Evolutionary conservation across 169 alveolate genomes (phyloP).

Genomic region (Plasmodium fragile): DNA sequence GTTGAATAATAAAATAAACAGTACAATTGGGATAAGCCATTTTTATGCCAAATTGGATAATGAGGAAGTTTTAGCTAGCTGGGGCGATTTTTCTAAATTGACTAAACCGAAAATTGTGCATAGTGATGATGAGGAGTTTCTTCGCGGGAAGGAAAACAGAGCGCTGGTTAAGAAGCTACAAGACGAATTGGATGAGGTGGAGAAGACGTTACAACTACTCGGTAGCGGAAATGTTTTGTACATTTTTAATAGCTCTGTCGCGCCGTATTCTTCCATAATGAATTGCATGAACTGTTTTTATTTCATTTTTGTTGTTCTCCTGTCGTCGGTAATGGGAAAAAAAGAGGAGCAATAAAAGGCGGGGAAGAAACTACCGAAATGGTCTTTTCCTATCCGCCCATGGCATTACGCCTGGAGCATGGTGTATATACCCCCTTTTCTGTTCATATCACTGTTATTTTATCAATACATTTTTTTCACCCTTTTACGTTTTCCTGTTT

Average conservation of each 20-base stretch:
- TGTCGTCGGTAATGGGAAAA: constrained; percentile 51
- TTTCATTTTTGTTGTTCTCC: constrained; percentile 43
- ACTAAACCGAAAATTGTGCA: constrained; percentile 64
- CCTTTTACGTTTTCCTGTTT: not conserved
- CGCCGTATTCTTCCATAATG: constrained; percentile 59
- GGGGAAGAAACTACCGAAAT: not conserved
- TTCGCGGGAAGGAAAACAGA: constrained; percentile 39
- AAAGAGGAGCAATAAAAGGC: not conserved
- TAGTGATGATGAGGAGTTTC: constrained; percentile 73
- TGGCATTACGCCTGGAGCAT: not conserved
- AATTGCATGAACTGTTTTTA: constrained; percentile 40
- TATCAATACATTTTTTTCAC: not conserved
- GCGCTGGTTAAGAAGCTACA: constrained; percentile 15
- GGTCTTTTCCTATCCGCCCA: not conserved
- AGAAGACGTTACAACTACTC: constrained; percentile 5
- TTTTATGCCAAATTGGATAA: not conserved
- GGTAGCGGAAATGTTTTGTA: constrained; percentile 40
- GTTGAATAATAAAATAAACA: constrained; percentile 16
- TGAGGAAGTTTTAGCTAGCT: not conserved
- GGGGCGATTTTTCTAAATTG: not conserved
- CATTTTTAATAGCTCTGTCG: constrained; percentile 47
- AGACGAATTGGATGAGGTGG: constrained; percentile 40
- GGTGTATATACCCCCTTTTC: not conserved
- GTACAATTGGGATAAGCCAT: not conserved
- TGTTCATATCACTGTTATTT: not conserved